A percentile compares a stretch with the other conserved stretches of the same genome.
phyloP scores from a whole-genome alignment of 495 filamentous ascomycete species.

The Penicillium parvum region DNA sequence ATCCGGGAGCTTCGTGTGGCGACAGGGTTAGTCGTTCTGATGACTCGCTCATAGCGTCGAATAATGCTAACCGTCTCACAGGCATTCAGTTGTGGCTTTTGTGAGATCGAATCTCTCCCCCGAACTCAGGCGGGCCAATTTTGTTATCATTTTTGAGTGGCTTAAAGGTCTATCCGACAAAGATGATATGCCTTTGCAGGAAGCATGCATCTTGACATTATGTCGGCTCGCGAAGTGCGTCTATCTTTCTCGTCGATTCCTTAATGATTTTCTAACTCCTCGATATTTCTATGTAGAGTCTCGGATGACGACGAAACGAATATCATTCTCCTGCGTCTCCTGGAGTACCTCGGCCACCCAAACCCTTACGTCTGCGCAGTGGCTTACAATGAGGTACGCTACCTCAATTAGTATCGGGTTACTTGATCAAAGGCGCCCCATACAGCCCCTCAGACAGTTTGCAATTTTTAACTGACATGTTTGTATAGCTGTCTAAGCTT shows the following conservation, averaged over 20 bases:
- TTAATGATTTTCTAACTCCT: not conserved
- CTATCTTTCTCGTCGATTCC: too few species aligned
- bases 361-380: slow-evolving; percentile 74
- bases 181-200: slow-evolving; percentile 59
- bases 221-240: slow-evolving; percentile 68
- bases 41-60: not conserved
- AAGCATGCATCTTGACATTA: slow-evolving; percentile 81
- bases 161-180: slow-evolving; percentile 66
- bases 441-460: too few species aligned
- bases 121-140: slow-evolving; percentile 57
- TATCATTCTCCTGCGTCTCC: slow-evolving; percentile 72
- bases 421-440: too few species aligned
- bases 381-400: slow-evolving; percentile 72
- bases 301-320: slow-evolving; percentile 76
- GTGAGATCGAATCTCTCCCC: slow-evolving; percentile 46
- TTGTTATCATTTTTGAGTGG: slow-evolving; percentile 60
- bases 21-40: slow-evolving; percentile 54
- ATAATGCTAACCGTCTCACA: slow-evolving; percentile 21
- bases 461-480: slow-evolving; percentile 11
- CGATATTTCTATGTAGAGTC: slow-evolving; percentile 32
- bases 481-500: slow-evolving; percentile 53
- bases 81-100: slow-evolving; percentile 62
- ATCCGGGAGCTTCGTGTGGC: slow-evolving; percentile 80
- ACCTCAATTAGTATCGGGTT: not conserved
- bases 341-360: slow-evolving; percentile 81